phyloP scores from a whole-genome alignment of 257 asterid genomes.

The Buddleja alternifolia region DNA sequence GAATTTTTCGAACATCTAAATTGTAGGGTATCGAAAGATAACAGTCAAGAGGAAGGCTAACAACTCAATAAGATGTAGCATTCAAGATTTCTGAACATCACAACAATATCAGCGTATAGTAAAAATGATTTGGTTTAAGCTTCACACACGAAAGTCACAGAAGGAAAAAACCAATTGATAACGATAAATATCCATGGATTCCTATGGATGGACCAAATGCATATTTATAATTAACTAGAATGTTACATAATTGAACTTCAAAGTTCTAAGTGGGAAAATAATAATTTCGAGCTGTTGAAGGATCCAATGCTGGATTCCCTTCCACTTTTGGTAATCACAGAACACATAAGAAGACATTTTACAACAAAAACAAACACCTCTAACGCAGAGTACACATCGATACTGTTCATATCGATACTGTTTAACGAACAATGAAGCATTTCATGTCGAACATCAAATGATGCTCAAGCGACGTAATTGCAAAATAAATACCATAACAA shows the following conservation, averaged over 20 bases:
- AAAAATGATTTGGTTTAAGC: not conserved
- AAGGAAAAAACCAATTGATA: not conserved
- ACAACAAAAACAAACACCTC: constrained; percentile 1
- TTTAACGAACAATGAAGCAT: not conserved
- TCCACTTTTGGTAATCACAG: not conserved
- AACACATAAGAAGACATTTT: not conserved
- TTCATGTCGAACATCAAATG: not conserved
- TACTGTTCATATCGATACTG: no score
- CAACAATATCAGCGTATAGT: not conserved
- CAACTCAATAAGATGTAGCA: not conserved
- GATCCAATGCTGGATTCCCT: not conserved
- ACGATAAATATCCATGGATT: not conserved
- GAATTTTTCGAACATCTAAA: not conserved
- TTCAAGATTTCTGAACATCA: constrained; percentile 1
- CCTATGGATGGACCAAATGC: not conserved
- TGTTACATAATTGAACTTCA: not conserved
- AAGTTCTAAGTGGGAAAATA: not conserved
- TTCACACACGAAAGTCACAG: not conserved
- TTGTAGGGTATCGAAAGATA: not conserved
- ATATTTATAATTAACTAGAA: not conserved
- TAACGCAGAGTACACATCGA: not conserved
- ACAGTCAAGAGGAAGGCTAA: not conserved
- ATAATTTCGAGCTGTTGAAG: not conserved
- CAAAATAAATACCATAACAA: not conserved
- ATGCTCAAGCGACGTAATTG: no score